Conservation (phyloP, 2,329 filamentous ascomycete genomes). For the Tolypocladium ovalisporum region DNA sequence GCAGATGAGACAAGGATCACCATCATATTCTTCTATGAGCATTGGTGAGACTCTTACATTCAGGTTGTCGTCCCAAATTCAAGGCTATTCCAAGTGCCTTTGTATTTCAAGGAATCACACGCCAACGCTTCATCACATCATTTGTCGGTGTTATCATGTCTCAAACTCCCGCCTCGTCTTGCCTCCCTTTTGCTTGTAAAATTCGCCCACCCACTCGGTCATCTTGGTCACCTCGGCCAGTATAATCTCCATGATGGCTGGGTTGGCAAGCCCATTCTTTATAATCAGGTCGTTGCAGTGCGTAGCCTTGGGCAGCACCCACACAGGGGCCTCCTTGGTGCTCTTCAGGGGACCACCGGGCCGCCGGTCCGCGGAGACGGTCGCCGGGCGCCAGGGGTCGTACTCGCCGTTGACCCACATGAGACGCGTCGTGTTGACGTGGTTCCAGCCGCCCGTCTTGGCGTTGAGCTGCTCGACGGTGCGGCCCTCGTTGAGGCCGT, state of each 20-base stretch:
- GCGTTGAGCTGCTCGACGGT: slow-evolving; percentile 38
- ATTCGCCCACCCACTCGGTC: slow-evolving; percentile 42
- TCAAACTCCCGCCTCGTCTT: not conserved
- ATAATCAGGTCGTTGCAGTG: slow-evolving; percentile 45
- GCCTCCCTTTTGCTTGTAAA: slow-evolving; percentile 14
- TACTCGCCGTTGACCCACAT: slow-evolving; percentile 48
- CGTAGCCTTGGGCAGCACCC: slow-evolving; percentile 39
- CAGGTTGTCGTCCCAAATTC: too few relatives aligned
- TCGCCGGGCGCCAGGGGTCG: slow-evolving; percentile 48
- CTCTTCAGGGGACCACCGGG: slow-evolving; percentile 41
- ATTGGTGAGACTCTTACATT: too few relatives aligned
- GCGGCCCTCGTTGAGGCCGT: slow-evolving; percentile 31
- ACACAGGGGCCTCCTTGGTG: slow-evolving; percentile 34
- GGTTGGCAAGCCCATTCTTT: slow-evolving; percentile 32
- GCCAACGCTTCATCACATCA: not conserved
- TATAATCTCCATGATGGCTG: slow-evolving; percentile 7
- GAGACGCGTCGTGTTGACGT: slow-evolving; percentile 38
- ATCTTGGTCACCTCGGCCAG: slow-evolving; percentile 37
- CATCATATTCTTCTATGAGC: too few relatives aligned
- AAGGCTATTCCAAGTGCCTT: not conserved
- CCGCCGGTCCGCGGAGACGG: slow-evolving; percentile 39
- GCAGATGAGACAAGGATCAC: too few relatives aligned
- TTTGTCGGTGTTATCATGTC: not conserved
- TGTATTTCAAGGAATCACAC: not conserved
- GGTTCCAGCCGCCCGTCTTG: slow-evolving; percentile 44